Percentiles rank a stretch among this genome's conserved stretches.
These are phyloP conservation scores for Leishmania lainsoni DNA, from an alignment of 208 protist species.

Conservation along the genomic window DNA sequence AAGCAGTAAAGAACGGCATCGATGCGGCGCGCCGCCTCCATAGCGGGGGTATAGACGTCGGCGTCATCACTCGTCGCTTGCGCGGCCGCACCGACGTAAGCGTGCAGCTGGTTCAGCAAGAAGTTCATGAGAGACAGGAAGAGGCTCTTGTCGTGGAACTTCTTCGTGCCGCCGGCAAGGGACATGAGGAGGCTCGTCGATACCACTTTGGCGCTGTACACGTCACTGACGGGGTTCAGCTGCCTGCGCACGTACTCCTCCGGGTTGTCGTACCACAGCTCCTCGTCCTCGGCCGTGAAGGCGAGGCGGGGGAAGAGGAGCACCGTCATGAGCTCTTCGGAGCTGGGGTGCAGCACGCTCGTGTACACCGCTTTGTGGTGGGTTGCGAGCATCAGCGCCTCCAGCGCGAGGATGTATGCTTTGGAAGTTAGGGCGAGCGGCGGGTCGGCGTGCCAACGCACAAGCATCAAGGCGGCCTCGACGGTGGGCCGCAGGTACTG, in stretches of 20 bases:
- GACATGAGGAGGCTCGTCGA: constrained; percentile 74
- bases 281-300: constrained; percentile 81
- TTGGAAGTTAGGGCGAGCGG: constrained; percentile 72
- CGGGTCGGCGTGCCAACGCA: constrained; percentile 73
- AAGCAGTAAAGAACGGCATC: constrained; percentile 77
- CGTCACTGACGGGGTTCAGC: constrained; percentile 70
- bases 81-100: constrained; percentile 33
- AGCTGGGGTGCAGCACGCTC: constrained; percentile 54
- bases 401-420: constrained; percentile 82
- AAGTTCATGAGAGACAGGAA: constrained; percentile 73
- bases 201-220: constrained; percentile 83
- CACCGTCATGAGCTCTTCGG: constrained; percentile 70
- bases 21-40: constrained; percentile 65
- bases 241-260: constrained; percentile 92
- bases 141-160: constrained; percentile 68
- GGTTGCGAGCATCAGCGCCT: constrained; percentile 62
- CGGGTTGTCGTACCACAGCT: constrained; percentile 90
- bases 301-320: constrained; percentile 90
- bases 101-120: constrained; percentile 69
- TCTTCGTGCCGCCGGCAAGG: constrained; percentile 53
- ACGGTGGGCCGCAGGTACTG: constrained; percentile 44
- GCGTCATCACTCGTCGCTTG: constrained; percentile 38
- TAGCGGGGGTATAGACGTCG: constrained; percentile 27
- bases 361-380: constrained; percentile 48
- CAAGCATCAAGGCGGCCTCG: constrained; percentile 55